Evolutionary conservation across 352 stramenopile genomes (phyloP), one percentile per base, ranked within the genome.

Genomic region (Globisporangium rhizosaccharum): DNA sequence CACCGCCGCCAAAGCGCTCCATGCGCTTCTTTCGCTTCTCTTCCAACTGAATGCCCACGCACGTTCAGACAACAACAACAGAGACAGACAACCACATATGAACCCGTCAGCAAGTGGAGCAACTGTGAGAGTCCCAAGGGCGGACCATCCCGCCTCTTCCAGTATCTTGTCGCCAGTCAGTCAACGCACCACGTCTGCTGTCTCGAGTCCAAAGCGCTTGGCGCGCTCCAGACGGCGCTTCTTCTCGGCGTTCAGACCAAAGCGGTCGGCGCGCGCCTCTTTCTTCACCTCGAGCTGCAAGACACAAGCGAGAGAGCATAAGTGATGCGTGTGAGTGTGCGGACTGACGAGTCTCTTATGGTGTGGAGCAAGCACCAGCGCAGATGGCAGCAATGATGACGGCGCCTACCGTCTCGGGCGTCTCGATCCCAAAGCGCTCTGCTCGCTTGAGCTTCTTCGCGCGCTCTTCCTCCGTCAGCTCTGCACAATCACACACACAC

Each of bases 181-280:
- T 20, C 56, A 26, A 74, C 68, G 66, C 70, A 94, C 85, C 63
- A 86, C 73, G 65, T 95, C 83, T 30, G 74, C 72, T 2, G 79
- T 93, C 69, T 93, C 83, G 18, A 95, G 68, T 15, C 82, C 79
- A 58, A 95, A 95, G 56, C 85, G 83, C 68, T 92, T 89, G 46
- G 85, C 85, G 28, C 85, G 85, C 30, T 95, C 79, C 52, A 95
- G 67, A 57, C 82, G 83, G 51, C 79, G 76, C 59, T 93, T 92
- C 52, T 84, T 71, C 56, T 95, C 83, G 20, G 68, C 83, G 44
- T 92, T 95, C 30, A 95, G 62, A 10, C 85, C 85, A 53, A 95
- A 95, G 56, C 85, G 81, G 49, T 93, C 82, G 4, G 81, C 82
- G 10, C 85, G 83, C 39, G 79, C 82, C 28, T 76, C 65, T 61